phyloP scores from a whole-genome alignment of 345 rosid species.

The Turritis glabra region DNA sequence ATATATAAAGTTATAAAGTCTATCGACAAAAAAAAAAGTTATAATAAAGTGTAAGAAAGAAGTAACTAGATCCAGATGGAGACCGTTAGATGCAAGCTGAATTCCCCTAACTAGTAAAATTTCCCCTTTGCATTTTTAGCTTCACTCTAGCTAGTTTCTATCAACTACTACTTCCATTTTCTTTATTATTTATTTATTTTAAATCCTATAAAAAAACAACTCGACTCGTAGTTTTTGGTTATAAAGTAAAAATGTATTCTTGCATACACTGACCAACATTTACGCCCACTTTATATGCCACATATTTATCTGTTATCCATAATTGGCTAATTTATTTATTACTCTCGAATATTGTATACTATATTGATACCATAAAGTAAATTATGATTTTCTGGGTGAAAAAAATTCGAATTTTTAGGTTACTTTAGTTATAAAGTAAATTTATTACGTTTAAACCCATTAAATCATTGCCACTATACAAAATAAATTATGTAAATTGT shows the following conservation, averaged over 20 bases:
- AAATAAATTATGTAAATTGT: too few species aligned
- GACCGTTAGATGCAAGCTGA: slow-evolving; percentile 73
- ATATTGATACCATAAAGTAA: background rate
- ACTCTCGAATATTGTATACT: background rate
- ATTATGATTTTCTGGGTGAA: background rate
- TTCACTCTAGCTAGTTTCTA: slow-evolving; percentile 48
- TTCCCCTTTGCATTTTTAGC: slow-evolving; percentile 44
- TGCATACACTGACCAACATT: background rate
- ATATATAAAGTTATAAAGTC: slow-evolving; percentile 24
- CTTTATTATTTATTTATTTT: background rate
- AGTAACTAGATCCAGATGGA: slow-evolving; percentile 37
- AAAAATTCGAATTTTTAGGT: background rate
- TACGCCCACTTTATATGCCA: background rate
- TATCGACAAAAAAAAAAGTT: too few species aligned
- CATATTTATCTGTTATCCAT: background rate
- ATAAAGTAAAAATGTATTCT: background rate
- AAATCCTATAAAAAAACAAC: background rate
- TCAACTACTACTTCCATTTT: slow-evolving; percentile 7
- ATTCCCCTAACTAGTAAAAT: slow-evolving; percentile 49
- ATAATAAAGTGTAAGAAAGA: slow-evolving; percentile 24
- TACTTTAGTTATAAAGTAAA: too few species aligned
- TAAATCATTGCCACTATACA: too few species aligned
- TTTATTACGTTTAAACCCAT: too few species aligned
- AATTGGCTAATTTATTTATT: background rate
- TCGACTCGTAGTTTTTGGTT: background rate